Conservation (phyloP, 352 stramenopile species). For the Pythium diclinum region DNA sequence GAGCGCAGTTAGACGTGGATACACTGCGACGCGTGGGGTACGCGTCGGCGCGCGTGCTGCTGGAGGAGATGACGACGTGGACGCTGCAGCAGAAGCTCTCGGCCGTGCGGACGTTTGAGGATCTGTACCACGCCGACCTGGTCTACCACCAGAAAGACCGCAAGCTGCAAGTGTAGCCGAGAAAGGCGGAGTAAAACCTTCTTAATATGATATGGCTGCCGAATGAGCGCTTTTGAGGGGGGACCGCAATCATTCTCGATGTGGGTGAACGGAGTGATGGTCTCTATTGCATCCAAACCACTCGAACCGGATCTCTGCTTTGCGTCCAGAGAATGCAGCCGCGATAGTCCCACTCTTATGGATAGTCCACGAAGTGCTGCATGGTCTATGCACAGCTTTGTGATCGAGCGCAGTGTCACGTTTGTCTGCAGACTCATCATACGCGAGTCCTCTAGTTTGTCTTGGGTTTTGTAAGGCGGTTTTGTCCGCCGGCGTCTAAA, state of each 20-base stretch:
- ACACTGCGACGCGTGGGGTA: slow-evolving; percentile 12
- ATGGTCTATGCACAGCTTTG: too few species aligned
- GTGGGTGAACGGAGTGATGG: background rate
- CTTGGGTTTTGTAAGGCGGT: background rate
- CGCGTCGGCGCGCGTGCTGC: slow-evolving; percentile 8
- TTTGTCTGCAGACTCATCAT: background rate
- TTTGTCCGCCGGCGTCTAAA: too few species aligned
- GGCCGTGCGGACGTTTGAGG: slow-evolving; percentile 11
- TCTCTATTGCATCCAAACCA: background rate
- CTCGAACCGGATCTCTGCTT: background rate
- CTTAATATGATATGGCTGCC: slow-evolving; percentile 10
- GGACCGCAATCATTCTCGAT: too few species aligned
- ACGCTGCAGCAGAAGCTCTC: slow-evolving; percentile 16
- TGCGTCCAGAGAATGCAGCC: background rate
- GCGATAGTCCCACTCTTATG: background rate
- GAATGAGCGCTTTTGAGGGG: background rate
- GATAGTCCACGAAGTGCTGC: background rate
- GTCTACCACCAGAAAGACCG: slow-evolving; percentile 1
- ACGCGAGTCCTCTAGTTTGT: background rate
- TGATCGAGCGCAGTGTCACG: background rate
- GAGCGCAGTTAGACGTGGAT: slow-evolving; percentile 5
- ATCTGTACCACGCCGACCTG: slow-evolving; percentile 6
- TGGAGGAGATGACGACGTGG: slow-evolving; percentile 15
- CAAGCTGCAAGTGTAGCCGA: background rate
- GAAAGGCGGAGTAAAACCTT: background rate